phyloP scores from a whole-genome alignment of 441 rosid genomes.

The Caryocar brasiliense region DNA sequence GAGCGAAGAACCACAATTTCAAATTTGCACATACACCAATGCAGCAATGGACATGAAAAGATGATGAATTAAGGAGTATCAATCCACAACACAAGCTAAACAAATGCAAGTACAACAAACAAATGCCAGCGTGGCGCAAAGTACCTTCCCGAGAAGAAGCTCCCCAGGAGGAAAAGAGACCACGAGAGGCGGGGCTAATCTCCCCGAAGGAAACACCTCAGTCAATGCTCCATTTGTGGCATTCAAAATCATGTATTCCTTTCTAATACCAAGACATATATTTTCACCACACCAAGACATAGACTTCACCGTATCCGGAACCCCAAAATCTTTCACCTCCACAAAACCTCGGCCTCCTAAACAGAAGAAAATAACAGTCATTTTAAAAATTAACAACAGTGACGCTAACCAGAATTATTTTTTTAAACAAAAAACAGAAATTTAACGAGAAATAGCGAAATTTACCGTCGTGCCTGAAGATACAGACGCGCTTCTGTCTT shows the following conservation, averaged over 20 bases:
- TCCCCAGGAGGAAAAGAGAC: conserved; percentile 82
- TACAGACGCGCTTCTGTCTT: conserved; percentile 80
- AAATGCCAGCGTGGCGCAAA: neutral
- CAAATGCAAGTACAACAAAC: neutral
- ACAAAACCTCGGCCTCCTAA: conserved; percentile 94
- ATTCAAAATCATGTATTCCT: conserved; percentile 79
- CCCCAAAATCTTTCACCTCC: conserved; percentile 91
- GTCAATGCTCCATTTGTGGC: conserved; percentile 69
- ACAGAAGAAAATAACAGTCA: too few species aligned
- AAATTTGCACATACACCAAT: too few species aligned
- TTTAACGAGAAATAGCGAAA: too few species aligned
- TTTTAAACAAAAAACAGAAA: too few species aligned
- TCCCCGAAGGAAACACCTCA: conserved; percentile 91
- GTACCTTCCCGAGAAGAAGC: conserved; percentile 92
- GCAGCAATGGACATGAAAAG: too few species aligned
- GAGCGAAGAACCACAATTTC: too few species aligned
- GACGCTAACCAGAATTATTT: too few species aligned
- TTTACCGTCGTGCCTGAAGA: conserved; percentile 92
- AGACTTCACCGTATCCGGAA: conserved; percentile 81
- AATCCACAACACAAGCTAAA: neutral
- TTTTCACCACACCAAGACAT: conserved; percentile 97
- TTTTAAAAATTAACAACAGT: too few species aligned
- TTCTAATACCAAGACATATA: conserved; percentile 72
- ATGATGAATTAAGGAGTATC: neutral
- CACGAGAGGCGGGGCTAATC: conserved; percentile 83